Base-by-base conservation (phyloP, 306 rosid genomes). In the Cucumis melo region DNA sequence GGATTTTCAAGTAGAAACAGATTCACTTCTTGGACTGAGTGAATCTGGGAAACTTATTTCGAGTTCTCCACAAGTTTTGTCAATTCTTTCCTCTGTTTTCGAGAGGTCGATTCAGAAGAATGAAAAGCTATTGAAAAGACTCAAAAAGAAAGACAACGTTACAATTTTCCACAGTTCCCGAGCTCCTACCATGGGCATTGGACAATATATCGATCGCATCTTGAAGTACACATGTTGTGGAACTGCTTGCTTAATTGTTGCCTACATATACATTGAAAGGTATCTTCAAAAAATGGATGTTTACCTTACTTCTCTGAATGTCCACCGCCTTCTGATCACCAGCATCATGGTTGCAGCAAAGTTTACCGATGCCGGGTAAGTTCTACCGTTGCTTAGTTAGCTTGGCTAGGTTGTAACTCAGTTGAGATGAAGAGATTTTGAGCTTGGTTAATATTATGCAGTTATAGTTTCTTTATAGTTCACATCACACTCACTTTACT, bases 281-380 rank as follows among this genome's bases (percentile, higher is more conserved):
- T 89, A 66, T 64, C 42, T 87, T 61, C 86, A 78, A 10, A 70
- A 70, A 16, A 67, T 1, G 8, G 81, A 85, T 51, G 83, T 82
- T 60, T 74, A 74, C 74, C 90, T 89, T 54, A 91, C 94, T 70
- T 80, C 87, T 64, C 75, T 87, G 71, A 91, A 85, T 32, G 73
- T 84, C 10, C 95, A 91, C 50, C 92, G 97, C 14, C 88, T 91
- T 67, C 56, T 89, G 0, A 87, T 91, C 80, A 91, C 95, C 20
- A 76, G 84, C 71, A 15, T 83, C 36, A 70, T 89, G 89, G 67
- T 83, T 29, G 97, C 97, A n/a, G 85, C 91, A 4, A 88, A 91
- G 38, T 88, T 87, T 81, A 62, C 64, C 24, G 94, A 91, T 23
- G 80, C 77, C 39, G 80, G 50, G 97, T 89, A 79, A 76, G 88